Base-by-base conservation (phyloP, 805 yeast species). In the Limtongozyma cylindracea region DNA sequence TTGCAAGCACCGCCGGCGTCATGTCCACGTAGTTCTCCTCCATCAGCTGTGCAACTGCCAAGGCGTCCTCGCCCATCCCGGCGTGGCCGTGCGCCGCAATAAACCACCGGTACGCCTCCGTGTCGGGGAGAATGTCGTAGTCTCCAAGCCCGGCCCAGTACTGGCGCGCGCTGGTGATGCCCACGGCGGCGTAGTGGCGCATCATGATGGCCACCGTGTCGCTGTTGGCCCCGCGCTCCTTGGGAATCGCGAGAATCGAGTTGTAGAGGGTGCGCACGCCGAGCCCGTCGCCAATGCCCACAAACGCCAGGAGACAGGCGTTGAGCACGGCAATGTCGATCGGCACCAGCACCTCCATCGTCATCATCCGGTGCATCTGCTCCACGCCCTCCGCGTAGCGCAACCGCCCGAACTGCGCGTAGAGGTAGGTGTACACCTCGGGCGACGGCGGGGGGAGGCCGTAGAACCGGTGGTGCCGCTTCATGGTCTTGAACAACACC, bases 21-120 rank as follows among this genome's bases (percentile, higher is more conserved):
- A 63, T 38, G 17, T 43, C 42, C 4, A 60, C 38, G 18, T 57
- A 64, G 27, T 53, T 48, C 17, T 56, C 57, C 15, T 45, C 51
- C 38, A 65, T 54, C 14, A 47, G 48, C 11, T 49, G 45, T 3
- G 62, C 50, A 13, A 64, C 38, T 10, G 46, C 44, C 5, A 66
- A 41, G 0, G 88, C 88, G 3, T 58, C 53, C 7, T 53, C 54
- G 18, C 53, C 56, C 20, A 54, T 45, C 6, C 71, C 78, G 34
- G 65, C 64, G 31, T 67, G 68, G 27, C 73, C 69, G 36, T 71
- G 67, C 0, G 78, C 74, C 25, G 70, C 58, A 16, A 74, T 39
- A 31, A 60, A 67, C 36, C 70, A 77, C 19, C 52, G 54, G 34
- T 55, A 57, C 16, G 67, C 52, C 7, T 50, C 50, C 17, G 53